Percentiles rank a stretch among this genome's conserved stretches.
These are phyloP conservation scores for Ogataea methylovora DNA, from an alignment of 805 yeast species.

Conservation along the genomic window DNA sequence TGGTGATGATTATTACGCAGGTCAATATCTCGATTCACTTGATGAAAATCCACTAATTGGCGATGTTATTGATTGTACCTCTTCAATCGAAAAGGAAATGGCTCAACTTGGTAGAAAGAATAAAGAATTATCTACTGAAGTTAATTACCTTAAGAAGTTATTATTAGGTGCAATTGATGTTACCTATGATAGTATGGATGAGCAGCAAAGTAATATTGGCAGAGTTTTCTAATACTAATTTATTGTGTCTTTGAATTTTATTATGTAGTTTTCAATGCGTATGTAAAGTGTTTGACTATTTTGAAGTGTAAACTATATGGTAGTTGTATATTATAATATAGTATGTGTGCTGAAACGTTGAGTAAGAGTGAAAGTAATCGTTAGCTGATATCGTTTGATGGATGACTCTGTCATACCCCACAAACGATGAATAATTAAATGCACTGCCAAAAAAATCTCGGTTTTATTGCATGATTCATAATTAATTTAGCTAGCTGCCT, in stretches of 20 bases:
- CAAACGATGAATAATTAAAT: too few species aligned
- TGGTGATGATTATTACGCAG: conserved; percentile 14
- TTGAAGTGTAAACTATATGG: too few species aligned
- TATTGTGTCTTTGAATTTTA: not conserved
- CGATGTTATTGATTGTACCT: conserved; percentile 19
- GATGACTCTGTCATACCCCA: too few species aligned
- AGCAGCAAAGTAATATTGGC: conserved; percentile 6
- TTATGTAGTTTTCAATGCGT: too few species aligned
- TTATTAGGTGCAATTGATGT: conserved; percentile 17
- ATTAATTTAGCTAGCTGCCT: too few species aligned
- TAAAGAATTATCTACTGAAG: conserved; percentile 15
- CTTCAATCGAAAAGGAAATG: conserved; percentile 17
- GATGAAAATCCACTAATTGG: conserved; percentile 13
- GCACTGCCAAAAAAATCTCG: too few species aligned
- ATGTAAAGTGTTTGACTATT: too few species aligned
- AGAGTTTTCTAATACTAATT: not conserved
- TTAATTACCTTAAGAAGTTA: conserved; percentile 17
- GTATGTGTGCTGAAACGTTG: too few species aligned
- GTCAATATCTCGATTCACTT: conserved; percentile 14
- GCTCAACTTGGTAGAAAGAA: conserved; percentile 13
- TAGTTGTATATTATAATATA: too few species aligned
- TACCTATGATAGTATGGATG: conserved; percentile 19
- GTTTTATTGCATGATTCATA: too few species aligned
- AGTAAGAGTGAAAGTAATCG: too few species aligned
- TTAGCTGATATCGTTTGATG: too few species aligned